Conservation (phyloP, 257 asterid genomes). For the Solanum stenotomum region DNA sequence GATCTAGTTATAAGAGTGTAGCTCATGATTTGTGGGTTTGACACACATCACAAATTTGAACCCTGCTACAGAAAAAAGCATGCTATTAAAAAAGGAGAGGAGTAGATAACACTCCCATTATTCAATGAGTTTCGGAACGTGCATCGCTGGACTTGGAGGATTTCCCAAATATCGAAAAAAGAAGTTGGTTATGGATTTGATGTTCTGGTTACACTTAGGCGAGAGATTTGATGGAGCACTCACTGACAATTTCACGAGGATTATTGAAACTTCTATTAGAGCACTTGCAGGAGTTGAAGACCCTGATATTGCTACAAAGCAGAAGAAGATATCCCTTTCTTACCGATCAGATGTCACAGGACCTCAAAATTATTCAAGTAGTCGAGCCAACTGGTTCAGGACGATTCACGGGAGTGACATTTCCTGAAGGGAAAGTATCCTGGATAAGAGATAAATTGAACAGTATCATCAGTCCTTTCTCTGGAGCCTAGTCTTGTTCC, state of each 20-base stretch:
- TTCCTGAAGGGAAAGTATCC: slow-evolving; percentile 16
- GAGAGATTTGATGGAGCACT: slow-evolving; percentile 11
- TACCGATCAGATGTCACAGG: slow-evolving; percentile 22
- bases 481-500: slow-evolving; percentile 21
- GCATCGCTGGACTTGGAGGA: background rate
- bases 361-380: slow-evolving; percentile 21
- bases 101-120: background rate
- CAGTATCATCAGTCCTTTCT: slow-evolving; percentile 13
- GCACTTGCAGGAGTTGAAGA: slow-evolving; percentile 23
- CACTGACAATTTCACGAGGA: slow-evolving; percentile 8
- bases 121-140: background rate
- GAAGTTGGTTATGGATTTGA: background rate
- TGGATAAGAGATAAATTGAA: slow-evolving; percentile 8
- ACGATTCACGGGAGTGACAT: slow-evolving; percentile 18
- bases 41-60: background rate
- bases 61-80: background rate
- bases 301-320: slow-evolving; percentile 7
- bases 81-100: background rate
- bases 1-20: background rate
- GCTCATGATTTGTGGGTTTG: background rate
- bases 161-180: background rate
- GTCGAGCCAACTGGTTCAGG: slow-evolving; percentile 20
- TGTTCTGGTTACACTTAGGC: background rate
- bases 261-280: slow-evolving; percentile 17
- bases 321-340: slow-evolving; percentile 12